A percentile compares a stretch with the other conserved stretches of the same genome.
Conservation (phyloP, 2,329 filamentous ascomycete species). For the Hysterium pulicare region DNA sequence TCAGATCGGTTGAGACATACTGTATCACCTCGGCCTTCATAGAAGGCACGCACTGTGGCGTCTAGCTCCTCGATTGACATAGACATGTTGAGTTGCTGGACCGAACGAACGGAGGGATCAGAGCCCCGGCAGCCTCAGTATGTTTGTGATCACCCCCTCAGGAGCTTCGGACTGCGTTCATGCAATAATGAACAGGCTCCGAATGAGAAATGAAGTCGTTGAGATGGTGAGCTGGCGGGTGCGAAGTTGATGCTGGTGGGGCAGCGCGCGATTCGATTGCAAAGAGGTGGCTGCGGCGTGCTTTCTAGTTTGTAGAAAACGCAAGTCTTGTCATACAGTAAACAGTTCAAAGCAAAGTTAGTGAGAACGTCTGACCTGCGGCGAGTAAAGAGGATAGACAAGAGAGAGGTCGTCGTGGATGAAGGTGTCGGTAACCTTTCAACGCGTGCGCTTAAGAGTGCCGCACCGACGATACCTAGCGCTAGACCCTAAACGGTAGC, state of each 20-base stretch:
- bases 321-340: too few species aligned
- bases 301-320: not conserved
- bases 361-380: not conserved
- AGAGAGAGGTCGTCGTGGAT: not conserved
- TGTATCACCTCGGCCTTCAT: conserved; percentile 91
- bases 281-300: conserved; percentile 1
- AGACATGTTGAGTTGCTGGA: conserved; percentile 50
- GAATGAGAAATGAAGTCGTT: not conserved
- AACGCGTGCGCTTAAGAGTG: not conserved
- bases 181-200: not conserved
- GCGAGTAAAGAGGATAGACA: not conserved
- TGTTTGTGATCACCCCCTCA: conserved; percentile 18
- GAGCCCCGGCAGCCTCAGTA: conserved; percentile 30
- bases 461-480: not conserved
- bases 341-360: not conserved
- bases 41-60: conserved; percentile 92
- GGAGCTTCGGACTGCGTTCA: conserved; percentile 14
- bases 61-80: conserved; percentile 90
- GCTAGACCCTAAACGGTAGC: conserved; percentile 2
- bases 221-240: not conserved
- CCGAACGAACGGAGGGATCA: conserved; percentile 19
- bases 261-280: conserved; percentile 2
- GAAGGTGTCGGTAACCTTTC: not conserved
- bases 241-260: conserved; percentile 3
- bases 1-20: conserved; percentile 60